Percentiles rank a stretch among this genome's conserved stretches.
Evolutionary conservation across 192 early-diverging fungal genomes (phyloP).

Genomic region (Bifiguratus adelaidae): DNA sequence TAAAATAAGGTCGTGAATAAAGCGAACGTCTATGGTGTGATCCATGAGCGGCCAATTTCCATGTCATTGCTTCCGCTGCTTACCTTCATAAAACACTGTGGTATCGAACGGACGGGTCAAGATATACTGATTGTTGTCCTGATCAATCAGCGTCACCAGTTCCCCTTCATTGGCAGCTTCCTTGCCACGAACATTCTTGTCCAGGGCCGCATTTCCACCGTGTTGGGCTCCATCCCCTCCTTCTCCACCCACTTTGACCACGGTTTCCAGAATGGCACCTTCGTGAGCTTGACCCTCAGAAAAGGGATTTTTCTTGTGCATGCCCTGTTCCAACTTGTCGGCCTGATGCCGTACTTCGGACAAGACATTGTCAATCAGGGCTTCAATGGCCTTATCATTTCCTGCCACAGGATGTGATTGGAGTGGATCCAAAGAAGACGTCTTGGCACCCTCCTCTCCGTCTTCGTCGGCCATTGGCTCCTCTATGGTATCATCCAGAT

Average conservation of each 20-base stretch:
- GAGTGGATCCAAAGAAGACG: background rate
- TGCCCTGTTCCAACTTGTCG: constrained; percentile 26
- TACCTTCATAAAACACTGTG: constrained; percentile 33
- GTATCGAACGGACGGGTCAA: constrained; percentile 27
- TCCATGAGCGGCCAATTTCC: background rate
- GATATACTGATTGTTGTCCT: constrained; percentile 44
- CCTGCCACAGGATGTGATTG: background rate
- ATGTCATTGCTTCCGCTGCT: background rate
- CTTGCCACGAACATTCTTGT: constrained; percentile 4
- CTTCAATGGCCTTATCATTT: constrained; percentile 1
- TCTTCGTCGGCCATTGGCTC: background rate
- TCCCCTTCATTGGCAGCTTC: constrained; percentile 10
- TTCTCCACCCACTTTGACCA: constrained; percentile 23
- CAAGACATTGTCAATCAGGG: constrained; percentile 19
- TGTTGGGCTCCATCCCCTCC: constrained; percentile 3
- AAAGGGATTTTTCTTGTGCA: constrained; percentile 21
- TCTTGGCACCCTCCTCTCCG: background rate
- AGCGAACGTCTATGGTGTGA: constrained; percentile 18
- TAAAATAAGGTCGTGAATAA: constrained; percentile 29
- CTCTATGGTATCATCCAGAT: constrained; percentile 4
- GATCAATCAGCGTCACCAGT: constrained; percentile 31
- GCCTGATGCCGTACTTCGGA: constrained; percentile 26
- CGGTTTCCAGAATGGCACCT: constrained; percentile 21
- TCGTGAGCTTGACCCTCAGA: constrained; percentile 5
- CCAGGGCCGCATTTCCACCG: constrained; percentile 10